Percentiles rank a stretch among this genome's conserved stretches.
Evolutionary conservation across 768 basidiomycete genomes (phyloP).

Genomic region (Mycena alexandri): DNA sequence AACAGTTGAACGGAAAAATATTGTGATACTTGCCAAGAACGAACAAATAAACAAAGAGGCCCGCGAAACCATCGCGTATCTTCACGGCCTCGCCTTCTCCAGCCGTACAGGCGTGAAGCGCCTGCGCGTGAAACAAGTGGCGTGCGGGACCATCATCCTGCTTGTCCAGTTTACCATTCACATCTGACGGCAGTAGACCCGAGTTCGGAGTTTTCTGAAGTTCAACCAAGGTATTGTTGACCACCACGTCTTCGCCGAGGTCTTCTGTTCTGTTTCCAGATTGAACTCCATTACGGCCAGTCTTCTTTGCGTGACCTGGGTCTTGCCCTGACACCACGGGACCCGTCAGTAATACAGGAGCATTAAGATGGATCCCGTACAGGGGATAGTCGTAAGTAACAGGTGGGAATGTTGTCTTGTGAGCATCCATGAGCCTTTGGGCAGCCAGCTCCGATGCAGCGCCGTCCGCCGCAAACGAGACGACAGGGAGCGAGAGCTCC

Average conservation of each 20-base stretch:
- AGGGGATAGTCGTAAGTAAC: constrained; percentile 38
- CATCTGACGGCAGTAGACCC: too few relatives aligned
- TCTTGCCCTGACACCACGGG: constrained; percentile 39
- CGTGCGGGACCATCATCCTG: constrained; percentile 48
- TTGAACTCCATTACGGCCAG: constrained; percentile 33
- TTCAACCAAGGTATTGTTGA: too few relatives aligned
- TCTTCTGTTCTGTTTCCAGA: constrained; percentile 41
- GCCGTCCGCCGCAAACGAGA: constrained; percentile 42
- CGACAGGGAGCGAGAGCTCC: constrained; percentile 32
- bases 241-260: too few relatives aligned
- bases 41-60: constrained; percentile 42
- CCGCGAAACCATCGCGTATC: constrained; percentile 36
- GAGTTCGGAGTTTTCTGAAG: too few relatives aligned
- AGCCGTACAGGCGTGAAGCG: constrained; percentile 24
- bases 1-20: too few relatives aligned
- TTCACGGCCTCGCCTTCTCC: constrained; percentile 2
- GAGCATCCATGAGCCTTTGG: constrained; percentile 40
- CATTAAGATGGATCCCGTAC: constrained; percentile 38
- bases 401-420: constrained; percentile 22
- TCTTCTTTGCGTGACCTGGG: constrained; percentile 24
- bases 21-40: constrained; percentile 37
- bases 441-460: constrained; percentile 43
- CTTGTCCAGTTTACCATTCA: constrained; percentile 31
- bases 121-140: constrained; percentile 40
- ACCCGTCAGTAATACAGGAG: constrained; percentile 40